Percentiles rank a stretch among this genome's conserved stretches.
phyloP scores from a whole-genome alignment of 148 eudicot species.

The Chenopodium suecicum region DNA sequence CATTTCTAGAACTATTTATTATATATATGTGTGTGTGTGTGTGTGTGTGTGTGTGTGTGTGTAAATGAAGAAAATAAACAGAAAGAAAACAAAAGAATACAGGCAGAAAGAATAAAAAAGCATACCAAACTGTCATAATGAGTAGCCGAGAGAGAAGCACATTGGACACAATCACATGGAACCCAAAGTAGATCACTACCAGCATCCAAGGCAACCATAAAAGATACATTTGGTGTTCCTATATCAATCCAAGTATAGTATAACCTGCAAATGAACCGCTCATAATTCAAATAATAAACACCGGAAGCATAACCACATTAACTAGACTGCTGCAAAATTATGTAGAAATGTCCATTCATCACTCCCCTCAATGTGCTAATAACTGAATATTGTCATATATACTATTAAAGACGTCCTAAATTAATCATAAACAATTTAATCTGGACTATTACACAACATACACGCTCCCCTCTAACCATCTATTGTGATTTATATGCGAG shows the following conservation, averaged over 20 bases:
- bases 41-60: too few species aligned
- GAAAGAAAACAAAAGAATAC: not conserved
- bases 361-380: not conserved
- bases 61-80: not conserved
- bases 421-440: too few species aligned
- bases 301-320: not conserved
- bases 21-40: too few species aligned
- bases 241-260: conserved; percentile 91
- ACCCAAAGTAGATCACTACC: conserved; percentile 96
- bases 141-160: conserved; percentile 83
- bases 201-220: conserved; percentile 88
- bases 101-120: conserved; percentile 10
- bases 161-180: conserved; percentile 89
- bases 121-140: conserved; percentile 65
- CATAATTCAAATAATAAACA: conserved; percentile 1
- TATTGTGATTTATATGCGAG: too few species aligned
- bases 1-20: too few species aligned
- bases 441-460: too few species aligned
- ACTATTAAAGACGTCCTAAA: not conserved
- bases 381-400: not conserved
- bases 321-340: not conserved
- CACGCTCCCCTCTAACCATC: too few species aligned
- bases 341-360: not conserved
- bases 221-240: conserved; percentile 80
- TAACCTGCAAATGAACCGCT: conserved; percentile 51